Evolutionary conservation across 371 early-diverging fungal genomes (phyloP).

Genomic region (Rhizopus delemar): DNA sequence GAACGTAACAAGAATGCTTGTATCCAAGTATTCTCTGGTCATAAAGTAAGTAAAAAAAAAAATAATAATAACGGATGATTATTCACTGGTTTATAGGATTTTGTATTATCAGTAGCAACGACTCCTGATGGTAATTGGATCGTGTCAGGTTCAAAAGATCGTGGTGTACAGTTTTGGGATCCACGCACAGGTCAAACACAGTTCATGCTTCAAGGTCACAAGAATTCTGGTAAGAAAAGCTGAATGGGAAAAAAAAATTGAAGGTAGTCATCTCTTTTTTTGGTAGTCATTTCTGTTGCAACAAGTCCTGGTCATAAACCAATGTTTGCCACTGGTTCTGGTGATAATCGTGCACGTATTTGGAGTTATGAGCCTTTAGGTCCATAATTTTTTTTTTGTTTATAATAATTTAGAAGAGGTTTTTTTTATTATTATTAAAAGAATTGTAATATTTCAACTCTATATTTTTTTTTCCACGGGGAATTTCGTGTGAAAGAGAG

Average conservation of each 20-base stretch:
- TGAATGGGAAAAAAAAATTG: neutral
- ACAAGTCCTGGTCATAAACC: conserved; percentile 75
- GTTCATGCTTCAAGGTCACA: conserved; percentile 96
- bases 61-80: neutral
- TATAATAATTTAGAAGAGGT: conserved; percentile 1
- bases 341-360: conserved; percentile 90
- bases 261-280: conserved; percentile 1
- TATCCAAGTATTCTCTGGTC: conserved; percentile 64
- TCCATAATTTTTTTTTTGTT: conserved; percentile 3
- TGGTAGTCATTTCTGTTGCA: conserved; percentile 89
- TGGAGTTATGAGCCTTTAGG: conserved; percentile 76
- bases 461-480: too few relatives aligned
- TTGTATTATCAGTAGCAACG: conserved; percentile 94
- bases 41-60: conserved; percentile 49
- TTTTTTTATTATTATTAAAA: neutral
- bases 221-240: conserved; percentile 79
- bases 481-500: too few relatives aligned
- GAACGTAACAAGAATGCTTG: conserved; percentile 45
- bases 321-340: conserved; percentile 94
- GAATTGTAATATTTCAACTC: too few relatives aligned
- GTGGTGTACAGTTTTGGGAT: conserved; percentile 96
- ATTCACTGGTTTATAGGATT: conserved; percentile 67
- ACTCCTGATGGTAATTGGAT: conserved; percentile 93
- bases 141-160: conserved; percentile 93
- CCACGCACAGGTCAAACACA: conserved; percentile 75